phyloP scores from a whole-genome alignment of 2,329 filamentous ascomycete species.

The Colletotrichum sp. region DNA sequence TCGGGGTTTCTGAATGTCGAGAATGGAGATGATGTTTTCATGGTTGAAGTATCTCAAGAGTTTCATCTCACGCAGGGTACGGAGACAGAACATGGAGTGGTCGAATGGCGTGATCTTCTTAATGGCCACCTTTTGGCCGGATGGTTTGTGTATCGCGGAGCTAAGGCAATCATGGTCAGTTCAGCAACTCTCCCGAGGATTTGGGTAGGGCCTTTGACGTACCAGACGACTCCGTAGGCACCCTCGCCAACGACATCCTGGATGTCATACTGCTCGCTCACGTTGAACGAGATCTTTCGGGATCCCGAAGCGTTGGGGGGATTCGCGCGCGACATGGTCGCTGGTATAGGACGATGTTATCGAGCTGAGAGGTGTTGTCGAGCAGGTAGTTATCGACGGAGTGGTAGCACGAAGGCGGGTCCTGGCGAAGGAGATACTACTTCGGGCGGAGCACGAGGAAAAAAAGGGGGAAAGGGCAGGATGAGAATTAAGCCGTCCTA shows the following conservation, averaged over 20 bases:
- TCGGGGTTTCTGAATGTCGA: conserved; percentile 97
- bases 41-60: conserved; percentile 98
- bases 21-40: conserved; percentile 99
- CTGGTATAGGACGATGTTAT: conserved; percentile 15
- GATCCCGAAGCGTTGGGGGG: conserved; percentile 65
- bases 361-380: neutral
- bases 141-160: conserved; percentile 97
- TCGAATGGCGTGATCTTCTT: conserved; percentile 99
- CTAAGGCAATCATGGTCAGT: conserved; percentile 47
- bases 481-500: conserved; percentile 15
- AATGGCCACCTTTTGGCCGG: conserved; percentile 97
- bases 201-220: conserved; percentile 41
- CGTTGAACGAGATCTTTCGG: conserved; percentile 99
- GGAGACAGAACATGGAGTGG: conserved; percentile 97
- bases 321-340: conserved; percentile 61
- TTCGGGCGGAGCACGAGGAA: neutral
- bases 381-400: neutral
- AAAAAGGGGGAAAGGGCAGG: neutral
- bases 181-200: conserved; percentile 11
- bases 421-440: conserved; percentile 7
- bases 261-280: conserved; percentile 99
- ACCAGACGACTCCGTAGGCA: conserved; percentile 98
- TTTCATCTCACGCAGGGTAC: conserved; percentile 99
- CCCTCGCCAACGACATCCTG: conserved; percentile 99
- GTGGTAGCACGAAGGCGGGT: conserved; percentile 6